phyloP scores from a whole-genome alignment of 192 early-diverging fungal genomes.

The Backusella tuberculispora region DNA sequence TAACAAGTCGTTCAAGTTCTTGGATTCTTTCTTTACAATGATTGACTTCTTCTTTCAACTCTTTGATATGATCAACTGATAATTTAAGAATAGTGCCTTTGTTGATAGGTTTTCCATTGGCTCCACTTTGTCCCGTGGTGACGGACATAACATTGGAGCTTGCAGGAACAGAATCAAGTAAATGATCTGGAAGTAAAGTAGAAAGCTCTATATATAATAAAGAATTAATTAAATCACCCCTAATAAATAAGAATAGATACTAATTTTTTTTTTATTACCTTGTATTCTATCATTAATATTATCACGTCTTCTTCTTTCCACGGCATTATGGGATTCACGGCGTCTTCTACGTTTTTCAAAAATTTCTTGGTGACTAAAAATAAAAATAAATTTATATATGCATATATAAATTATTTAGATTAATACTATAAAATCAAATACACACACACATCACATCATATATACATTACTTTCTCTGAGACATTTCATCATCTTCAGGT shows the following conservation, averaged over 20 bases:
- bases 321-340: constrained; percentile 37
- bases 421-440: neutral
- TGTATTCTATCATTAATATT: constrained; percentile 40
- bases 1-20: constrained; percentile 28
- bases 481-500: constrained; percentile 25
- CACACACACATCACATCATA: too few species aligned
- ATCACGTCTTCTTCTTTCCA: constrained; percentile 36
- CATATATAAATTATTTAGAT: neutral
- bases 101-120: constrained; percentile 26
- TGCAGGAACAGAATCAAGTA: constrained; percentile 27
- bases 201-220: constrained; percentile 26
- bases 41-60: constrained; percentile 25
- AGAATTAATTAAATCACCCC: neutral
- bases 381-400: neutral
- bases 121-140: constrained; percentile 3
- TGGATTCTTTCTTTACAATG: constrained; percentile 27
- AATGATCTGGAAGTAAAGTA: constrained; percentile 30
- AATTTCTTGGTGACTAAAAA: constrained; percentile 40
- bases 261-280: constrained; percentile 26
- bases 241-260: neutral
- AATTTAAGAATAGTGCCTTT: constrained; percentile 35
- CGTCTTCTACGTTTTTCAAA: constrained; percentile 35
- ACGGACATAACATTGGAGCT: constrained; percentile 32
- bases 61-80: constrained; percentile 39
- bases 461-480: constrained; percentile 29